Conservation (phyloP, 306 rosid species). For the Ziziphus jujuba region DNA sequence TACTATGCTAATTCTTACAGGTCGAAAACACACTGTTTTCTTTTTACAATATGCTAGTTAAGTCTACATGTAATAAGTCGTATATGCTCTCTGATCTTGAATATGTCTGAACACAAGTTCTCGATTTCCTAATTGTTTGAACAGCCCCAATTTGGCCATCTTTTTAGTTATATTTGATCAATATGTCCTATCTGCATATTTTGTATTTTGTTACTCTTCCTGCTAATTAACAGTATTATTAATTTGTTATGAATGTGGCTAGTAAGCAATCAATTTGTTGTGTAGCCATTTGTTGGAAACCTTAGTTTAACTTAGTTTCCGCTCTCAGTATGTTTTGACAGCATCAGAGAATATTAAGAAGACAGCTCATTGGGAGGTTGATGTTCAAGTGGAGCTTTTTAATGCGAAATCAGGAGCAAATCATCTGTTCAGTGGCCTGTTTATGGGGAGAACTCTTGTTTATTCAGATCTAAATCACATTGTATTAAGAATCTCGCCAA, state of each 20-base stretch:
- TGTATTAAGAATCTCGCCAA: conserved; percentile 71
- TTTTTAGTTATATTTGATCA: not conserved
- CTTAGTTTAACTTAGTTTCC: conserved; percentile 27
- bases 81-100: too few relatives aligned
- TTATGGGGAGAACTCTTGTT: conserved; percentile 72
- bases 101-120: too few relatives aligned
- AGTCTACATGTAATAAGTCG: too few relatives aligned
- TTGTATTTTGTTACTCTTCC: conserved; percentile 2
- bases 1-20: too few relatives aligned
- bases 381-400: conserved; percentile 87
- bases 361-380: conserved; percentile 94
- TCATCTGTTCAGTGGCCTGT: conserved; percentile 60
- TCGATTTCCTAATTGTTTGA: too few relatives aligned
- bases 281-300: conserved; percentile 1
- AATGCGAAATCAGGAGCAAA: conserved; percentile 69
- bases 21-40: too few relatives aligned
- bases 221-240: not conserved
- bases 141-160: too few relatives aligned
- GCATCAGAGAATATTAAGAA: conserved; percentile 67
- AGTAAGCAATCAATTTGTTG: conserved; percentile 7
- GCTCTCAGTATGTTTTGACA: conserved; percentile 73
- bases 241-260: not conserved
- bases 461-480: conserved; percentile 83
- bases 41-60: too few relatives aligned
- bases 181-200: not conserved